Percentiles rank a stretch among this genome's conserved stretches.
Evolutionary conservation across 805 yeast genomes (phyloP).

Genomic region (Myxozyma geophila): DNA sequence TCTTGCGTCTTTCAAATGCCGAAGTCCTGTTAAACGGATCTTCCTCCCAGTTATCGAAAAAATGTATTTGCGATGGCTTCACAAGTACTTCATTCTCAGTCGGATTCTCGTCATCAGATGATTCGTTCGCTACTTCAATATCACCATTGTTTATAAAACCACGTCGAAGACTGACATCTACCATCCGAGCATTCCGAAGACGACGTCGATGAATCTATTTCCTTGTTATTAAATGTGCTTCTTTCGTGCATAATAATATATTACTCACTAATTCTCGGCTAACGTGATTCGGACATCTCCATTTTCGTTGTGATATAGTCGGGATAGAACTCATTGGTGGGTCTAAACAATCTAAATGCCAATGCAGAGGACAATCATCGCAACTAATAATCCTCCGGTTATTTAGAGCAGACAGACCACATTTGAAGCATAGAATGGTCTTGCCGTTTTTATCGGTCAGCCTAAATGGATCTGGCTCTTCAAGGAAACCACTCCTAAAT

Average conservation of each 20-base stretch:
- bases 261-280: constrained; percentile 32
- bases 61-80: constrained; percentile 29
- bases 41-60: constrained; percentile 29
- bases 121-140: constrained; percentile 56
- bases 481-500: constrained; percentile 51
- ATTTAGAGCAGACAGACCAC: constrained; percentile 70
- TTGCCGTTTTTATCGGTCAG: constrained; percentile 71
- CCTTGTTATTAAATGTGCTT: background rate
- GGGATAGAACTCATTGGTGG: constrained; percentile 77
- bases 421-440: constrained; percentile 72
- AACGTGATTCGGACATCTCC: constrained; percentile 92
- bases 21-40: constrained; percentile 19
- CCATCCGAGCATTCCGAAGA: constrained; percentile 55
- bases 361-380: constrained; percentile 78
- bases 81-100: constrained; percentile 23
- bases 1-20: constrained; percentile 34
- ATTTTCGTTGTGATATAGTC: constrained; percentile 69
- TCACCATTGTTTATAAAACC: constrained; percentile 61
- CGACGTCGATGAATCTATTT: constrained; percentile 49
- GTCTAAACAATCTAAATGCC: constrained; percentile 87
- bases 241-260: background rate
- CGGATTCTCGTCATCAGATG: constrained; percentile 48
- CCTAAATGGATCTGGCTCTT: constrained; percentile 62
- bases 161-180: constrained; percentile 60
- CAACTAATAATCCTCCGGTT: constrained; percentile 68